A percentile compares a stretch with the other conserved stretches of the same genome.
Conservation (phyloP, 106 monocot genomes). For the Chionographis japonica region DNA sequence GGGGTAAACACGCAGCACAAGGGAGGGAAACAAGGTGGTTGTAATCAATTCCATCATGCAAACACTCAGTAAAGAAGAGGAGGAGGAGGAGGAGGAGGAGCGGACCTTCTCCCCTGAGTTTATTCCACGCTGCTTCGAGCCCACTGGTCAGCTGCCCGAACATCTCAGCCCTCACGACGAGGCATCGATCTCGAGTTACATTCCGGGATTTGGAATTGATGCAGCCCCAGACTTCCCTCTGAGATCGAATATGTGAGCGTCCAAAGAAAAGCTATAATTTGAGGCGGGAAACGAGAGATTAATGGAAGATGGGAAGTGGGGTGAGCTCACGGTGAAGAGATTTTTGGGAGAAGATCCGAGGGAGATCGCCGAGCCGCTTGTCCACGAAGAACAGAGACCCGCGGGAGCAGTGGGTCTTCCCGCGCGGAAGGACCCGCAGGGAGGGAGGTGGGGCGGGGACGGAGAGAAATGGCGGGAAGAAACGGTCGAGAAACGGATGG, state of each 20-base stretch:
- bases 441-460: conserved; percentile 3
- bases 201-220: conserved; percentile 25
- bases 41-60: not conserved
- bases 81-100: not conserved
- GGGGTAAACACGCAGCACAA: not conserved
- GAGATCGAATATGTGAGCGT: not conserved
- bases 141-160: conserved; percentile 92
- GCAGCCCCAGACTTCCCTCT: conserved; percentile 50
- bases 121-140: conserved; percentile 90
- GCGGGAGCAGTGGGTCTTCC: conserved; percentile 8
- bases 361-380: conserved; percentile 19
- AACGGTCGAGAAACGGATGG: conserved; percentile 23
- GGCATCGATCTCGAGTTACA: conserved; percentile 1
- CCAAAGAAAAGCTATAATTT: not conserved
- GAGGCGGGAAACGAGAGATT: not conserved
- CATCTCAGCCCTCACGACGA: conserved; percentile 84
- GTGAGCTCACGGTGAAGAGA: conserved; percentile 43
- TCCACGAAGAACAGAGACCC: conserved; percentile 22
- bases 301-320: not conserved
- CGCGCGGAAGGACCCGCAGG: not conserved
- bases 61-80: not conserved
- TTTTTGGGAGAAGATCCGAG: conserved; percentile 21
- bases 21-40: not conserved
- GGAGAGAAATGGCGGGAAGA: conserved; percentile 28
- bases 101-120: conserved; percentile 78